Evolutionary conservation across 345 rosid genomes (phyloP).

Genomic region (Excoecaria cochinchinensis): DNA sequence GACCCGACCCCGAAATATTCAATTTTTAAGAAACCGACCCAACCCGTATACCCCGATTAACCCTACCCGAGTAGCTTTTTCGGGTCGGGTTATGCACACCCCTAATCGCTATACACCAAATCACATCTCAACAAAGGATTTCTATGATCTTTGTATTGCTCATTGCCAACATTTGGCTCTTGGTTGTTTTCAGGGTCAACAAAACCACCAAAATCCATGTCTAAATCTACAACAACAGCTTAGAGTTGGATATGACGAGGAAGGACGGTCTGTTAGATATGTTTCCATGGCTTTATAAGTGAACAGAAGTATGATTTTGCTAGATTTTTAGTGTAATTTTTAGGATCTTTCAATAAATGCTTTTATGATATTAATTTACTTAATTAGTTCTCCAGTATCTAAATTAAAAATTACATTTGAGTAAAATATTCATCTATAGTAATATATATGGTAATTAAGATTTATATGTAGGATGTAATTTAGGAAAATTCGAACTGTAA

Average conservation of each 20-base stretch:
- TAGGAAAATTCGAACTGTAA: background rate
- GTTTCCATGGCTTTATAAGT: slow-evolving; percentile 2
- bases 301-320: slow-evolving; percentile 6
- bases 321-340: slow-evolving; percentile 5
- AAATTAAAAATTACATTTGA: background rate
- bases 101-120: slow-evolving; percentile 26
- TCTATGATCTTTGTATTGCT: background rate
- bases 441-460: background rate
- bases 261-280: background rate
- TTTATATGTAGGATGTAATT: background rate
- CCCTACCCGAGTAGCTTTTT: too few relatives aligned
- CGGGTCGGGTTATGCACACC: too few relatives aligned
- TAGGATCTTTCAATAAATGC: background rate
- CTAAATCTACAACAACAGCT: background rate
- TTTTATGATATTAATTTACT: background rate
- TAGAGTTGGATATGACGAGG: too few relatives aligned
- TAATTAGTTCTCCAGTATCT: background rate
- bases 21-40: too few relatives aligned
- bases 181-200: background rate
- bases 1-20: too few relatives aligned
- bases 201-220: background rate
- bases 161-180: background rate
- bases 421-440: background rate
- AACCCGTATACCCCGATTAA: too few relatives aligned
- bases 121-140: slow-evolving; percentile 52